Evolutionary conservation across 768 basidiomycete genomes (phyloP).

Genomic region (Krasilnikovozyma curviuscula): DNA sequence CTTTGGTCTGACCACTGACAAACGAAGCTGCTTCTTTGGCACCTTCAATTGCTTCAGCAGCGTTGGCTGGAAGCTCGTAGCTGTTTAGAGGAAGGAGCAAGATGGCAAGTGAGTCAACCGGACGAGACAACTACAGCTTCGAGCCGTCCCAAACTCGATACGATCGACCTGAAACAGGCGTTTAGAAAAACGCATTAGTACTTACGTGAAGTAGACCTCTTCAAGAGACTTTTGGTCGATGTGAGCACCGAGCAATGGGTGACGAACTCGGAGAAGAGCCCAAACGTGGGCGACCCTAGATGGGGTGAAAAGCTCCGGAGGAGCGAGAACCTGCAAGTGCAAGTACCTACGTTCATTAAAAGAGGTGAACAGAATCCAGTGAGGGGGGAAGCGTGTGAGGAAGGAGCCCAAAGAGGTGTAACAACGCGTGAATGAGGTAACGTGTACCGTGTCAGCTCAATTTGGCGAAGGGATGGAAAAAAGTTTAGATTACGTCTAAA

Average conservation of each 20-base stretch:
- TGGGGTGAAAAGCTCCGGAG: conserved; percentile 29
- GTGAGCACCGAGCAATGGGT: conserved; percentile 49
- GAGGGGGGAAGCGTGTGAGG: neutral
- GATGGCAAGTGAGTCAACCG: neutral
- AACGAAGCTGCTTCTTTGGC: conserved; percentile 32
- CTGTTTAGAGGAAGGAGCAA: conserved; percentile 23
- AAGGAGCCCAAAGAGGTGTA: neutral
- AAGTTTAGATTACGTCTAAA: neutral
- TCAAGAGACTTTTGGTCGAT: conserved; percentile 34
- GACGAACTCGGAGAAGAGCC: conserved; percentile 50
- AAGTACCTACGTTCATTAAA: conserved; percentile 45
- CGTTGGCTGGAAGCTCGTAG: conserved; percentile 32
- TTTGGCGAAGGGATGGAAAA: too few relatives aligned
- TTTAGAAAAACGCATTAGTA: neutral
- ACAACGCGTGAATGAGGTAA: neutral
- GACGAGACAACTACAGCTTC: neutral
- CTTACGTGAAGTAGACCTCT: conserved; percentile 50
- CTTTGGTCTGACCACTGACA: conserved; percentile 37
- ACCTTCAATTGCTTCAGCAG: conserved; percentile 32
- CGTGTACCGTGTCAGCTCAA: too few relatives aligned
- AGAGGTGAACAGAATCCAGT: neutral
- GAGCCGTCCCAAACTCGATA: neutral
- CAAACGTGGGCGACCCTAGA: conserved; percentile 40
- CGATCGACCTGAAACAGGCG: neutral
- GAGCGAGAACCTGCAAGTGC: conserved; percentile 46